Base-by-base conservation (phyloP, 2,329 filamentous ascomycete species). In the Thelonectria blattea region DNA sequence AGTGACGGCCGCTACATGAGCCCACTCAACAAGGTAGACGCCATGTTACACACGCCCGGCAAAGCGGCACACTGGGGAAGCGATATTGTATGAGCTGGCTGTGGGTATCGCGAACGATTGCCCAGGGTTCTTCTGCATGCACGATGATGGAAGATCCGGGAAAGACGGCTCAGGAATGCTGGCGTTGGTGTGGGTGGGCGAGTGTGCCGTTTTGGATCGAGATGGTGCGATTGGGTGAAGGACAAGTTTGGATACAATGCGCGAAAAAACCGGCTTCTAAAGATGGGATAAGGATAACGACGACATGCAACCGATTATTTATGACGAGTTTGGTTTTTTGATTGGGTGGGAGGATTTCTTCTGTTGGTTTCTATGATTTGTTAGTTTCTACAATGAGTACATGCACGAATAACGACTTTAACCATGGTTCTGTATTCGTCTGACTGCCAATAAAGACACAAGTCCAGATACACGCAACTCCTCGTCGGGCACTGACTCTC, bases 121-220 rank as follows among this genome's bases (percentile, higher is more conserved):
- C 24, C 34, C 39, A 41, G 32, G 20, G 20, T 11, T 30, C n/a
- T 17, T 20, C 59, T 57, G 48, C 41, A 70, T 70, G 68, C 68
- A 67, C 56, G 51, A 65, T 70, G 68, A 70, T 70, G 67, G n/a
- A 57, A 12, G 65, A 51, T 56, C 64, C 66, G 68, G 68, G 63
- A 70, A 69, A 52, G 52, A 66, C 65, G 66, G 68, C 68, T 60
- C 27, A 48, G 58, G 50, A 49, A 61, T 55, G 60, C 53, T 43
- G 43, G 39, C 41, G 39, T 43, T n/a, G 45, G 45, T 56, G 34
- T 43, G 53, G 32, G 45, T 48, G 52, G 43, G 52, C 17, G 24
- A 27, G 34, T 48, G 58, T 37, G 60, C 6, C n/a, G n/a, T 24
- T 65, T 65, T 52, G 65, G 62, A 69, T 65, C 64, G 55, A 60